Base-by-base conservation (phyloP, 1,284 basidiomycete genomes). In the Ustilago cynodontis region DNA sequence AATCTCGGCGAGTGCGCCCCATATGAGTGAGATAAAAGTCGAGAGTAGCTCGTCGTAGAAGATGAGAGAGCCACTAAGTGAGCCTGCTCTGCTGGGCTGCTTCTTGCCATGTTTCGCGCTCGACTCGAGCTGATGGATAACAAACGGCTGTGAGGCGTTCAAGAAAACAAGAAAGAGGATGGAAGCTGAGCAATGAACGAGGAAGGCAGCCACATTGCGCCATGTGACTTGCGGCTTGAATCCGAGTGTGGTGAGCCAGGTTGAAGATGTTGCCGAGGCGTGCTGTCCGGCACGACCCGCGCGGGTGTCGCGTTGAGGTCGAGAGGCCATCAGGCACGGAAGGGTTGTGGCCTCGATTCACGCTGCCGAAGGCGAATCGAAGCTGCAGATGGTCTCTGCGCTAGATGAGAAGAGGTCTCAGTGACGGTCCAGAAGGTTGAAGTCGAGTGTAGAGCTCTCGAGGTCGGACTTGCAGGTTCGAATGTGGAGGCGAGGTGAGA, bases 131-230 rank as follows among this genome's bases (percentile, higher is more conserved):
- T 80, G 79, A 53, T 79, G 65, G n/a, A 81, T 75, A 16, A 80
- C n/a, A 24, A 81, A 81, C 1, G 79, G 78, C 58, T 81, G 79
- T 4, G 64, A 65, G 0, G 75, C 61, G 47, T 81, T 81, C 52
- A 81, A 68, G 18, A 80, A 81, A 56, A 81, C 79, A 35, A 81
- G 45, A 20, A 81, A 81, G 31, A 81, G 67, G 63, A 81, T 79
- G 0, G 79, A 81, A 13, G 66, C 63, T 8, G 73, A 65, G 22
- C 72, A 73, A 53, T 81, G 79, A 11, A 79, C 37, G 13, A 81
- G 59, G 31, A 81, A 79, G 16, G 77, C 59, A 6, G 45, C 55
- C 14, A 68, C 65, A 22, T 80, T 80, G 20, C 69, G 62, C 58
- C 33, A 51, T 6, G 76, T 69, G n/a, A 80, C 65, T 41, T 55